Conservation (phyloP, 2,329 filamentous ascomycete genomes). For the Helminthosporium solani region DNA sequence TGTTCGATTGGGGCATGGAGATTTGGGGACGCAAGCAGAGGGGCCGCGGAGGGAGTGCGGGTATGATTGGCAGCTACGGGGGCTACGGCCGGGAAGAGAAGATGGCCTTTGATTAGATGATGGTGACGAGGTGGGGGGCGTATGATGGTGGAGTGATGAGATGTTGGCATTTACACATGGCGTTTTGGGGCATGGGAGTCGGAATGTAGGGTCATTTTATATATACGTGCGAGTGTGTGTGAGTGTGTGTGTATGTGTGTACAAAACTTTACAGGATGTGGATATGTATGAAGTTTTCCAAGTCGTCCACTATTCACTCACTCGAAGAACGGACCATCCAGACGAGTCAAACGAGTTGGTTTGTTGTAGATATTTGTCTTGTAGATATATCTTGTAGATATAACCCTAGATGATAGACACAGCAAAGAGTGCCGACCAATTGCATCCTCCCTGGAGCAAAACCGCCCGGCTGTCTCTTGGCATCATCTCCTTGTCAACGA, state of each 20-base stretch:
- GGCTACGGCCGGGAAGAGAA: slow-evolving; percentile 12
- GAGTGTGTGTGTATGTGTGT: neutral
- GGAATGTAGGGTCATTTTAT: neutral
- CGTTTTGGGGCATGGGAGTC: neutral
- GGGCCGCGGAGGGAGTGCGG: slow-evolving; percentile 46
- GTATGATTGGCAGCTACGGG: slow-evolving; percentile 46
- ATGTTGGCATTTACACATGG: neutral
- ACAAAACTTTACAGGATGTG: neutral
- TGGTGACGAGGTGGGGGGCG: neutral
- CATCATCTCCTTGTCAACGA: slow-evolving; percentile 12
- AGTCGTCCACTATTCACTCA: too few relatives aligned
- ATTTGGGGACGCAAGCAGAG: slow-evolving; percentile 46
- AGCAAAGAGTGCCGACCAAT: too few relatives aligned
- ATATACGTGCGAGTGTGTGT: neutral
- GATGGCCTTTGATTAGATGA: slow-evolving; percentile 14
- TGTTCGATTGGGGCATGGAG: slow-evolving; percentile 71
- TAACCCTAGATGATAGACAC: too few relatives aligned
- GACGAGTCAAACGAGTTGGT: too few relatives aligned
- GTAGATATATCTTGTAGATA: too few relatives aligned
- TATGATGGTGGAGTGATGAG: neutral
- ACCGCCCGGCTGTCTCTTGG: too few relatives aligned
- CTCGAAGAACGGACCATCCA: too few relatives aligned
- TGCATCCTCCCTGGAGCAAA: too few relatives aligned
- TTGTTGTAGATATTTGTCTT: too few relatives aligned
- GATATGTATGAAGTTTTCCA: neutral